Conservation (phyloP, 495 filamentous ascomycete genomes). For the Xylaria longipes region DNA sequence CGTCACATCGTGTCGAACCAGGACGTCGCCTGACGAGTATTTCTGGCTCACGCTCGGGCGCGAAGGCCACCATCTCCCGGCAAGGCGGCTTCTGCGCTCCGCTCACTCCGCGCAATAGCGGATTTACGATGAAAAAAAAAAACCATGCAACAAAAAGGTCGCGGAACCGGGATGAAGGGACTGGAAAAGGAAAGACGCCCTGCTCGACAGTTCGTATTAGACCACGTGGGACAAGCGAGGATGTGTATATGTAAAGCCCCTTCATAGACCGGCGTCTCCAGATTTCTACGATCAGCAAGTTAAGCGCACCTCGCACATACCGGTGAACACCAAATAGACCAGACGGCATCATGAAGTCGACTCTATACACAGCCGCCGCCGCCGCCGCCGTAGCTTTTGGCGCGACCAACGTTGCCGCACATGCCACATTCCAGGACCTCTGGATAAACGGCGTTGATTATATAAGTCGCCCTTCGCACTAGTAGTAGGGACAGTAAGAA, state of each 20-base stretch:
- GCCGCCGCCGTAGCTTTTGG: slow-evolving; percentile 12
- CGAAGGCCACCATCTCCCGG: not conserved
- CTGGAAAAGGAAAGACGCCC: not conserved
- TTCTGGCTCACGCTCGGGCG: not conserved
- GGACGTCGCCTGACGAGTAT: slow-evolving; percentile 6
- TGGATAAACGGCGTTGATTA: slow-evolving; percentile 58
- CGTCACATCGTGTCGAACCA: slow-evolving; percentile 8
- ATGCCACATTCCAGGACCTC: slow-evolving; percentile 60
- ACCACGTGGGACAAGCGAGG: not conserved
- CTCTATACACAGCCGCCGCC: slow-evolving; percentile 18
- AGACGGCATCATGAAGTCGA: slow-evolving; percentile 11
- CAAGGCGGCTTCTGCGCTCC: slow-evolving; percentile 8
- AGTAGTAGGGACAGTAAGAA: not conserved
- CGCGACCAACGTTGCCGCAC: slow-evolving; percentile 41
- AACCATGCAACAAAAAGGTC: not conserved
- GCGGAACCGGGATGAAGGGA: not conserved
- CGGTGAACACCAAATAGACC: not conserved
- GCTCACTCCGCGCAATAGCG: not conserved
- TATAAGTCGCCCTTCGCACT: slow-evolving; percentile 40
- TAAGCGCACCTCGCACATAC: not conserved
- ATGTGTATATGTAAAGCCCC: not conserved
- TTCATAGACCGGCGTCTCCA: not conserved
- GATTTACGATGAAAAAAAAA: not conserved
- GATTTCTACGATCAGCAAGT: not conserved
- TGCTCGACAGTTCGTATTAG: not conserved